Base-by-base conservation (phyloP, 306 rosid species). In the Vicia faba region DNA sequence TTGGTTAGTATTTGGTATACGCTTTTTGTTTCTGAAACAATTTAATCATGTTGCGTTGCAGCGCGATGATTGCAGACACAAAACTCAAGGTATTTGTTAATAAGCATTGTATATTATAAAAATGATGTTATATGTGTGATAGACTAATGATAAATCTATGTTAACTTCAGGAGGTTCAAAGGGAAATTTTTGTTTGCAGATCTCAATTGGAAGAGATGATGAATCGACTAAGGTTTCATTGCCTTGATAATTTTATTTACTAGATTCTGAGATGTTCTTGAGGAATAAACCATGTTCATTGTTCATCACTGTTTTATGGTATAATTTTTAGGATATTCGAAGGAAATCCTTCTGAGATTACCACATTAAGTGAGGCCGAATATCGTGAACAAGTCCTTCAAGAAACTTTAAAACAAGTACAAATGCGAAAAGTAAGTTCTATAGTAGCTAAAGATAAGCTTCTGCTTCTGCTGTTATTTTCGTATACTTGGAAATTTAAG, bases 281-380 rank as follows among this genome's bases (percentile, higher is more conserved):
- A 16, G 41, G 60, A 33, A 40, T 45, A 11, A 61, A 50, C 3
- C 51, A 40, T 18, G 25, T 28, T 19, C 18, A 20, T 5, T 19
- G 36, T 33, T 33, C 26, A 48, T 48, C 12, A 39, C 20, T 62
- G 20, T 46, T 69, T 62, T 51, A 33, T 50, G 23, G 66, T 31
- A 8, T 7, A 19, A 43, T 61, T 71, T 76, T 23, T 64, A 86
- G 90, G 83, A 58, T 79, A 68, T 86, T 74, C 68, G 90, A 86
- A 83, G 90, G 85, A 9, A 79, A 86, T 68, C 75, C 85, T 31
- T 84, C 74, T 18, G 79, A 89, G 73, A 81, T 86, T 63, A 70
- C 75, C 23, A 75, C 87, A 55, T 13, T 81, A 48, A 33, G 51
- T 35, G 92, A 83, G 62, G 85, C 81, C 13, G 84, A 86, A 58